phyloP scores from a whole-genome alignment of 1,139 yeast genomes.

The Sugiyamaella pinicola region DNA sequence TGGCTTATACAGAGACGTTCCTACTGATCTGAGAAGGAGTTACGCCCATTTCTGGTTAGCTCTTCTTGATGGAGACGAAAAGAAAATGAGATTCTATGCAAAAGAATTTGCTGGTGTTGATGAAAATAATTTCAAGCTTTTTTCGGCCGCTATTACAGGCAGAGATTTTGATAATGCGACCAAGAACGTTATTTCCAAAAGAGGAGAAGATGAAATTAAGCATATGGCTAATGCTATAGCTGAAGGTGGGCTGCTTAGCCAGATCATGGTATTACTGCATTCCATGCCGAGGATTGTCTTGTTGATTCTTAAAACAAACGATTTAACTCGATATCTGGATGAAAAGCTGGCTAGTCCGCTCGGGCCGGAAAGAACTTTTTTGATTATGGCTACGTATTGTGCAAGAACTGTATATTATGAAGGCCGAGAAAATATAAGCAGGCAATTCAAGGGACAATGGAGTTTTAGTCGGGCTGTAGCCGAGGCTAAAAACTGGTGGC shows the following conservation, averaged over 20 bases:
- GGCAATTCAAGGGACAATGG: constrained; percentile 43
- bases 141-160: constrained; percentile 95
- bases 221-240: constrained; percentile 66
- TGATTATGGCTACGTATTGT: constrained; percentile 89
- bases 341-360: constrained; percentile 79
- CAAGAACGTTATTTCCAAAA: constrained; percentile 56
- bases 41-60: constrained; percentile 95
- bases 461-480: constrained; percentile 28
- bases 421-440: constrained; percentile 48
- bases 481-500: constrained; percentile 48
- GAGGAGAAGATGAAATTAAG: constrained; percentile 60
- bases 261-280: constrained; percentile 77
- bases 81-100: constrained; percentile 71
- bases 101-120: constrained; percentile 76
- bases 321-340: constrained; percentile 84
- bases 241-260: constrained; percentile 61
- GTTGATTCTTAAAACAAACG: constrained; percentile 89
- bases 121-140: constrained; percentile 76
- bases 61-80: constrained; percentile 67
- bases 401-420: constrained; percentile 78
- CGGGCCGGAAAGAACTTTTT: constrained; percentile 85
- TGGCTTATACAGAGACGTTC: constrained; percentile 86
- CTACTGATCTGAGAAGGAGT: constrained; percentile 72
- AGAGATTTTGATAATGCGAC: constrained; percentile 73
- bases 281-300: constrained; percentile 83